phyloP scores from a whole-genome alignment of 352 stramenopile genomes.

The Globisporangium yorkense region DNA sequence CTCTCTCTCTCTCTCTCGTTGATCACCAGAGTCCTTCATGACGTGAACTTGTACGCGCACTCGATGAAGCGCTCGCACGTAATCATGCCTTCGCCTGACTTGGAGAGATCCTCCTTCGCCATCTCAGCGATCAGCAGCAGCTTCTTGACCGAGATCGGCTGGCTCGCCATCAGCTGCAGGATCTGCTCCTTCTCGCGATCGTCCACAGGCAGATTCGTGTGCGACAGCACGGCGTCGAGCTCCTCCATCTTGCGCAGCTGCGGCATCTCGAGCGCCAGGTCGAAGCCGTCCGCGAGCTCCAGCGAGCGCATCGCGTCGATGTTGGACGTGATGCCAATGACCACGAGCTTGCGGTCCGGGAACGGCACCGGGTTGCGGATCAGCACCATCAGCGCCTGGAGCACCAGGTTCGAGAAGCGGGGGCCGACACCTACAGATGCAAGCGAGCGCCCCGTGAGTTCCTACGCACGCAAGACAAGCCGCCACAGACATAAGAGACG shows the following conservation, averaged over 20 bases:
- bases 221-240: constrained; percentile 81
- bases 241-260: constrained; percentile 87
- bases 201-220: constrained; percentile 74
- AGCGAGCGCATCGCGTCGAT: constrained; percentile 90
- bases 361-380: constrained; percentile 96
- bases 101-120: constrained; percentile 86
- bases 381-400: constrained; percentile 98
- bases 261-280: constrained; percentile 90
- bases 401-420: constrained; percentile 97
- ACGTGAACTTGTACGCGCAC: constrained; percentile 74
- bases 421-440: constrained; percentile 82
- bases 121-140: constrained; percentile 97
- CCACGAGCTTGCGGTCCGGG: constrained; percentile 91
- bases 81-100: constrained; percentile 61
- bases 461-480: background rate
- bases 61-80: constrained; percentile 78
- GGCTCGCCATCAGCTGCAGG: constrained; percentile 65
- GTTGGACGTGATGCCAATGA: constrained; percentile 95
- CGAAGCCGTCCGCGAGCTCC: constrained; percentile 93
- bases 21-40: constrained; percentile 14
- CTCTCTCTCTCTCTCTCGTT: no score
- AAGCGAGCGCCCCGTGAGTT: background rate
- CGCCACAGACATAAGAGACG: background rate
- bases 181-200: constrained; percentile 64
- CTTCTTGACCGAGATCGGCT: constrained; percentile 98